These are phyloP conservation scores for Scheffersomyces stambukii DNA, from an alignment of 1,139 yeast genomes.

Conservation along the genomic window DNA sequence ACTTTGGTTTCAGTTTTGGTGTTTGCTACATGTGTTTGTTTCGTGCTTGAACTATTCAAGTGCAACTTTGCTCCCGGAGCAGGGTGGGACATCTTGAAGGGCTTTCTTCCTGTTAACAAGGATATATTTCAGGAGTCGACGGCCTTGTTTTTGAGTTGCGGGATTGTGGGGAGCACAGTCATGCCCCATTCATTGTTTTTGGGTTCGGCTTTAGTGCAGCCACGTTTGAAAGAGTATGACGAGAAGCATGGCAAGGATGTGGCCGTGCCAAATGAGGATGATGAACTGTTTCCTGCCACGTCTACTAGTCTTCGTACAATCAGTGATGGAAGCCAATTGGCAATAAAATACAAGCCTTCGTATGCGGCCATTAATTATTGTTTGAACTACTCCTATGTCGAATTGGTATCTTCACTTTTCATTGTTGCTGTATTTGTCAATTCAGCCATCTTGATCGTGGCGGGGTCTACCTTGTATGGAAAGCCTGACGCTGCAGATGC, in stretches of 20 bases:
- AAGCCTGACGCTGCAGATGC: conserved; percentile 64
- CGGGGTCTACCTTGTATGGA: conserved; percentile 64
- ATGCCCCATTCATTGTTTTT: conserved; percentile 79
- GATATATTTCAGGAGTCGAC: conserved; percentile 51
- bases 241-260: conserved; percentile 34
- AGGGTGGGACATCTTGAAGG: conserved; percentile 39
- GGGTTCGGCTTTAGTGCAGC: conserved; percentile 75
- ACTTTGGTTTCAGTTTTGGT: conserved; percentile 61
- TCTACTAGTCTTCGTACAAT: conserved; percentile 17
- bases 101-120: conserved; percentile 53
- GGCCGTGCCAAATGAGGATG: conserved; percentile 8
- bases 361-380: conserved; percentile 63
- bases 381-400: conserved; percentile 60
- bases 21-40: conserved; percentile 61
- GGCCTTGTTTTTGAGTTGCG: conserved; percentile 64
- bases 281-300: no score
- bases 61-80: conserved; percentile 39
- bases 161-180: conserved; percentile 77
- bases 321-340: conserved; percentile 33
- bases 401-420: conserved; percentile 60
- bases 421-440: conserved; percentile 73
- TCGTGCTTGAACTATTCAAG: conserved; percentile 56
- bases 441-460: conserved; percentile 67
- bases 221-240: conserved; percentile 65
- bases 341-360: conserved; percentile 55